These are phyloP conservation scores for Lentinus polychrous DNA, from an alignment of 1,284 basidiomycete species.

Conservation along the genomic window DNA sequence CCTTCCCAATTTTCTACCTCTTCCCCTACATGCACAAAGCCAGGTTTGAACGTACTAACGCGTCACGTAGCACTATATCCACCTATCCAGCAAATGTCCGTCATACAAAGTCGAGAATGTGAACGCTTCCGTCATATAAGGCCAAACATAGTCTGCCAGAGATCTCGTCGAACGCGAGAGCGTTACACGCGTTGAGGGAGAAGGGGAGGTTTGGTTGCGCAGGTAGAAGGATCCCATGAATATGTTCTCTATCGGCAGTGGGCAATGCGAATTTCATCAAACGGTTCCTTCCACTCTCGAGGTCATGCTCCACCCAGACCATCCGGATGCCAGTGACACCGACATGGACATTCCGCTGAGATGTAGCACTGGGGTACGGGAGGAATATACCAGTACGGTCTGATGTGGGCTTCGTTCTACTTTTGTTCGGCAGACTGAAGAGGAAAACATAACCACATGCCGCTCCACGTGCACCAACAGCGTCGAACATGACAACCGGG, in stretches of 20 bases:
- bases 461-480: constrained; percentile 10
- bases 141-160: constrained; percentile 41
- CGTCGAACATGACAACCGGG: constrained; percentile 17
- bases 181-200: constrained; percentile 33
- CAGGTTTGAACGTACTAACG: too few species aligned
- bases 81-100: too few species aligned
- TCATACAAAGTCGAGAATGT: constrained; percentile 40
- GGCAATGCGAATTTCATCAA: constrained; percentile 39
- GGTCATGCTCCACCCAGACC: constrained; percentile 45
- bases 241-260: constrained; percentile 10
- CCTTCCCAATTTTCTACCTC: too few species aligned
- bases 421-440: constrained; percentile 9
- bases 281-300: constrained; percentile 40
- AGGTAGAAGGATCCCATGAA: constrained; percentile 31
- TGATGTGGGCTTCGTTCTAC: not conserved
- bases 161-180: constrained; percentile 45
- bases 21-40: too few species aligned
- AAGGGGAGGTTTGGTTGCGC: constrained; percentile 40
- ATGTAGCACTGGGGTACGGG: constrained; percentile 21
- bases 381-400: constrained; percentile 9
- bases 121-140: constrained; percentile 42
- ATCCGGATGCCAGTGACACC: constrained; percentile 40
- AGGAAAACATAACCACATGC: constrained; percentile 17
- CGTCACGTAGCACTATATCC: too few species aligned
- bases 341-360: constrained; percentile 37